Base-by-base conservation (phyloP, 495 filamentous ascomycete species). In the Penicillium pulvis region DNA sequence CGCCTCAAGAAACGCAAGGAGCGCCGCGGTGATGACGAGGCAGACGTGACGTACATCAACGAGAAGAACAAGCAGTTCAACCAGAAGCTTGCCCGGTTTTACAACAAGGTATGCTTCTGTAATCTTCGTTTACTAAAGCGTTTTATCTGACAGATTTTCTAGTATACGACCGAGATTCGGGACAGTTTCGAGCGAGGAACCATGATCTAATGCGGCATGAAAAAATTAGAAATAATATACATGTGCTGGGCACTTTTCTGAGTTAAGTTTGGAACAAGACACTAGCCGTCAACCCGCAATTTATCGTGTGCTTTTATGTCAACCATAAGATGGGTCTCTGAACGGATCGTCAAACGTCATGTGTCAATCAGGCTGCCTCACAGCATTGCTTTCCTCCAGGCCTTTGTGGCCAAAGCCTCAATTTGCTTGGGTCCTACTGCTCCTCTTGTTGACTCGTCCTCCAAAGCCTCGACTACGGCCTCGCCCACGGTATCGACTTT, bases 11-110 rank as follows among this genome's bases (percentile, higher is more conserved):
- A 94, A 79, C 84, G 90, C 62, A 87, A 83, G 69, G 90, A 92
- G 57, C 82, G 91, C 55, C 85, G 82, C 72, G 85, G 83, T 14
- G 84, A 90, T 61, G 89, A 90, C 23, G 91, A 92, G 35, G 85
- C 83, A 26, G 94, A 98, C 71, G 90, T 98, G 58, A 98, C 95
- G 10, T 98, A 95, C 75, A 98, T 98, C 82, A 98, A 98, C 74
- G 92, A 97, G 74, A 97, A 98, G 88, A 96, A 96, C 80, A 96
- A 96, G 80, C 91, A 96, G 79, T 98, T 98, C 79, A 98, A 98
- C 83, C 88, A 94, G 78, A 98, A 98, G 77, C 75, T 98, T 75
- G 80, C 86, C 50, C 83, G 95, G 64, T 98, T 96, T 73, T 98
- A 98, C 74, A 93, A 98, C 78, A 96, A 97, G 83, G 85, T 88